Evolutionary conservation across 768 basidiomycete genomes (phyloP).

Genomic region (Filobasidium floriforme): DNA sequence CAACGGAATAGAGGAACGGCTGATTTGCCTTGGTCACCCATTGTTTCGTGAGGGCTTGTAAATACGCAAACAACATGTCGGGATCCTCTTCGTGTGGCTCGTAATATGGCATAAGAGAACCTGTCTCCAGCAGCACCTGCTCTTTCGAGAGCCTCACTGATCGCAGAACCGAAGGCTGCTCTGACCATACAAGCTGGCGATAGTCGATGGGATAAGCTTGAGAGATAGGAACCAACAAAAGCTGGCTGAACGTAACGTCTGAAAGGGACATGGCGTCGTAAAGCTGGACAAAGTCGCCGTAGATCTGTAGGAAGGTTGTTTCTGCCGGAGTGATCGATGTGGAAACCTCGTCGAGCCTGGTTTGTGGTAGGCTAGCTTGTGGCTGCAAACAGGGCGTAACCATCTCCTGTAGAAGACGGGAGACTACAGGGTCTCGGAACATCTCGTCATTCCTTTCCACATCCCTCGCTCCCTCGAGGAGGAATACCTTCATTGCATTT

Average conservation of each 20-base stretch:
- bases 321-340: slow-evolving; percentile 51
- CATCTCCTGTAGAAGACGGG: slow-evolving; percentile 55
- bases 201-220: slow-evolving; percentile 75
- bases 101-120: slow-evolving; percentile 23
- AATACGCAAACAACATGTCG: slow-evolving; percentile 32
- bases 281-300: slow-evolving; percentile 80
- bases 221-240: slow-evolving; percentile 68
- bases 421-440: slow-evolving; percentile 67
- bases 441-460: slow-evolving; percentile 53
- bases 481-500: slow-evolving; percentile 84
- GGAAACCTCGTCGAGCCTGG: slow-evolving; percentile 25
- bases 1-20: slow-evolving; percentile 31
- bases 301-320: slow-evolving; percentile 87
- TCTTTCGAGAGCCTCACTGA: slow-evolving; percentile 45
- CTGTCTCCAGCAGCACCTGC: slow-evolving; percentile 31
- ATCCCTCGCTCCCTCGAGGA: slow-evolving; percentile 59
- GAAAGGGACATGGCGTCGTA: slow-evolving; percentile 87
- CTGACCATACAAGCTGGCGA: slow-evolving; percentile 73
- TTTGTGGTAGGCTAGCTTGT: neutral
- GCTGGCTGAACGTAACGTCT: slow-evolving; percentile 63
- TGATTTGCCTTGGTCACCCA: slow-evolving; percentile 25
- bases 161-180: slow-evolving; percentile 51
- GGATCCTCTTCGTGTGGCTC: slow-evolving; percentile 32
- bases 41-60: slow-evolving; percentile 25
- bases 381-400: slow-evolving; percentile 50